These are phyloP conservation scores for Vigna trinervia DNA, from an alignment of 306 rosid genomes.

Conservation along the genomic window DNA sequence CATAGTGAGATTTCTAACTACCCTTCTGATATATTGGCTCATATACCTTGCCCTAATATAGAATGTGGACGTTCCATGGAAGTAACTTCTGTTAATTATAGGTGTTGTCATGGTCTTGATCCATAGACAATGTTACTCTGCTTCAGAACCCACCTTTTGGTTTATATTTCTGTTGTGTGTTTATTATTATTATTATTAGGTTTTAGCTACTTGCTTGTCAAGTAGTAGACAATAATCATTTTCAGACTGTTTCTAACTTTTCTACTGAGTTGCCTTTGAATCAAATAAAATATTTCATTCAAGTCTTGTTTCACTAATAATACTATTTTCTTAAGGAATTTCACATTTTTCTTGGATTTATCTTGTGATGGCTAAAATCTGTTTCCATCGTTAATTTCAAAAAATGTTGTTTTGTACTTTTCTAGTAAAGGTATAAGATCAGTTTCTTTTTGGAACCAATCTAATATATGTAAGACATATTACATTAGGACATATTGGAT, in stretches of 20 bases:
- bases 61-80: slow-evolving; percentile 43
- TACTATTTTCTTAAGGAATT: too few relatives aligned
- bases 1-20: slow-evolving; percentile 27
- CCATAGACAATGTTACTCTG: neutral
- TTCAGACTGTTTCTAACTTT: neutral
- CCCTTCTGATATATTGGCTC: slow-evolving; percentile 22
- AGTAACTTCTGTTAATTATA: slow-evolving; percentile 37
- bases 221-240: neutral
- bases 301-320: neutral
- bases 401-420: too few relatives aligned
- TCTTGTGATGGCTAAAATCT: too few relatives aligned
- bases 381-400: too few relatives aligned
- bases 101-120: slow-evolving; percentile 46
- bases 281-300: neutral
- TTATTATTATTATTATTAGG: neutral
- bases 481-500: too few relatives aligned
- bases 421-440: too few relatives aligned
- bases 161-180: neutral
- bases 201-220: slow-evolving; percentile 4
- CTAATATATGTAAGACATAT: too few relatives aligned
- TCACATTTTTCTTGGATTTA: too few relatives aligned
- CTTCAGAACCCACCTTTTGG: neutral
- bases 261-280: neutral
- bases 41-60: slow-evolving; percentile 27
- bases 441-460: too few relatives aligned